phyloP scores from a whole-genome alignment of 495 filamentous ascomycete genomes.

The Platismatia glauca region DNA sequence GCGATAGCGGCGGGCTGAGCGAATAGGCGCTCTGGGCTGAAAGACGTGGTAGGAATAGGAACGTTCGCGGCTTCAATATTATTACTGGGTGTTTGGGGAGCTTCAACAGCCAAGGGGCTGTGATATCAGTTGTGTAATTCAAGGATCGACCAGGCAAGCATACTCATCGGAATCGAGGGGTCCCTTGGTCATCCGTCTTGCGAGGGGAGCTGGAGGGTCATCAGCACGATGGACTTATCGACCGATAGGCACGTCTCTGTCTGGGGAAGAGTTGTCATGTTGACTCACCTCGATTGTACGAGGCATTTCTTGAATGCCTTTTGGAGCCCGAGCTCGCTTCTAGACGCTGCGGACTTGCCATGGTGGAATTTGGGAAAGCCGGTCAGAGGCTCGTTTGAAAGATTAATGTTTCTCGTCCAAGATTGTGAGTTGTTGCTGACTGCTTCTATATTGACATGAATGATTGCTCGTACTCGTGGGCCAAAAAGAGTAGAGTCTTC shows the following conservation, averaged over 20 bases:
- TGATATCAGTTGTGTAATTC: slow-evolving; percentile 19
- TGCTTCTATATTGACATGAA: too few relatives aligned
- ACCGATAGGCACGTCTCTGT: too few relatives aligned
- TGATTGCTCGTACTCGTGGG: too few relatives aligned
- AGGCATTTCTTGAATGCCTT: slow-evolving; percentile 18
- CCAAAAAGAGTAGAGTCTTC: too few relatives aligned
- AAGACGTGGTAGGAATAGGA: slow-evolving; percentile 16
- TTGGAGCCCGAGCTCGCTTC: slow-evolving; percentile 10
- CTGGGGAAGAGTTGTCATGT: too few relatives aligned
- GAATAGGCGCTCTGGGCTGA: slow-evolving; percentile 25
- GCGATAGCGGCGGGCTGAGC: slow-evolving; percentile 22
- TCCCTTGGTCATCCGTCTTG: slow-evolving; percentile 44
- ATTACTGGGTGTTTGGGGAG: slow-evolving; percentile 3
- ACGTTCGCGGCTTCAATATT: slow-evolving; percentile 7
- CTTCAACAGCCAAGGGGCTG: slow-evolving; percentile 18
- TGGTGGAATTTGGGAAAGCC: neutral
- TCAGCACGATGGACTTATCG: slow-evolving; percentile 18
- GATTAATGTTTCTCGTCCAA: too few relatives aligned
- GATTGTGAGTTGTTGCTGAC: too few relatives aligned
- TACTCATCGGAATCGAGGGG: slow-evolving; percentile 46
- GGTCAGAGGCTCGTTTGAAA: neutral
- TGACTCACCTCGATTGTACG: slow-evolving; percentile 16
- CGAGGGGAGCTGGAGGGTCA: slow-evolving; percentile 34
- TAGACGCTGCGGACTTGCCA: slow-evolving; percentile 9
- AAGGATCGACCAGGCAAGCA: slow-evolving; percentile 14